Percentiles rank a stretch among this genome's conserved stretches.
Evolutionary conservation across 1,284 basidiomycete genomes (phyloP).

Genomic region (Cutaneotrichosporon cavernicola): DNA sequence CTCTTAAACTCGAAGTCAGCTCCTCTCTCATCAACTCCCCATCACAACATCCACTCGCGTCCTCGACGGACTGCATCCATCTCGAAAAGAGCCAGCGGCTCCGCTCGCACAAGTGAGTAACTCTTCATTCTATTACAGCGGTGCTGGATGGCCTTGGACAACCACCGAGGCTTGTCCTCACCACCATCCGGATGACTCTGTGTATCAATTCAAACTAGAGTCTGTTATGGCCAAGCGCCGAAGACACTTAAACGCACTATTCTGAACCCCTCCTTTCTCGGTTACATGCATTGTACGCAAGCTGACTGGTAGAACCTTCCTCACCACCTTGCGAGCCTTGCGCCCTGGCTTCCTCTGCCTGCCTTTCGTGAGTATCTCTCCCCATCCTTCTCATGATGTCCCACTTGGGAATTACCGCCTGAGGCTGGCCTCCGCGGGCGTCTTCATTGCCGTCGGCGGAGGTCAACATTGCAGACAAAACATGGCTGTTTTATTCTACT

Average conservation of each 20-base stretch:
- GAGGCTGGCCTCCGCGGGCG: constrained; percentile 37
- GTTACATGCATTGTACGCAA: not conserved
- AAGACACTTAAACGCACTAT: constrained; percentile 53
- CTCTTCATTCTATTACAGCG: not conserved
- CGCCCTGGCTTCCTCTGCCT: constrained; percentile 1
- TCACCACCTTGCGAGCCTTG: constrained; percentile 15
- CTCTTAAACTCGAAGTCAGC: constrained; percentile 6
- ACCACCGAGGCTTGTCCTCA: not conserved
- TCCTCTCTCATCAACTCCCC: constrained; percentile 5
- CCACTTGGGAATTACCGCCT: constrained; percentile 54
- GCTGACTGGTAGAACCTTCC: constrained; percentile 10
- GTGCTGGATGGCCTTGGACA: constrained; percentile 7
- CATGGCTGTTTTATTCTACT: constrained; percentile 55
- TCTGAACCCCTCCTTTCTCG: constrained; percentile 35
- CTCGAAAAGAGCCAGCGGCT: constrained; percentile 17
- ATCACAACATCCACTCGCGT: constrained; percentile 3
- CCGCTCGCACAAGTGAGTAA: constrained; percentile 18
- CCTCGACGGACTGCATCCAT: constrained; percentile 4
- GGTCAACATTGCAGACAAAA: constrained; percentile 46
- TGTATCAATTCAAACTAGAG: constrained; percentile 55
- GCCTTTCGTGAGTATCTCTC: constrained; percentile 17
- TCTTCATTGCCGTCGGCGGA: constrained; percentile 37
- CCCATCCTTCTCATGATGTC: constrained; percentile 41
- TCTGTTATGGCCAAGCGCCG: constrained; percentile 53
- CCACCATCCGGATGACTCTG: constrained; percentile 45